Conservation (phyloP, 2,329 filamentous ascomycete genomes). For the Fusarium torreyae region DNA sequence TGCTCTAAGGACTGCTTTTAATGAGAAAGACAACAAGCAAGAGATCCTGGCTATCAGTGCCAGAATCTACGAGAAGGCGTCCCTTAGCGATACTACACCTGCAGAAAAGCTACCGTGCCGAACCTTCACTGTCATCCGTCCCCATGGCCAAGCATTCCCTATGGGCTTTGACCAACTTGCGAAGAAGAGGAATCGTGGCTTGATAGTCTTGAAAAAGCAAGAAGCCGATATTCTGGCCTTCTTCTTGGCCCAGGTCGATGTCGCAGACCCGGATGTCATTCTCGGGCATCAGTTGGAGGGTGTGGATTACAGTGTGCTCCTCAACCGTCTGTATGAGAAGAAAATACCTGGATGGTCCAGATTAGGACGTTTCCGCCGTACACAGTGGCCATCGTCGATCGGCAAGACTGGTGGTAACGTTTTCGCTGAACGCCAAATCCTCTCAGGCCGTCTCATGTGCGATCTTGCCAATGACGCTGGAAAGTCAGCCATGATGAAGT, state of each 20-base stretch:
- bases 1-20: conserved; percentile 88
- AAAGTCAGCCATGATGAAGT: conserved; percentile 97
- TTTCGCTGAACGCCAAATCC: conserved; percentile 91
- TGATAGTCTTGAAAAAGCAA: conserved; percentile 84
- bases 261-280: conserved; percentile 92
- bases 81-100: conserved; percentile 87
- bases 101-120: conserved; percentile 90
- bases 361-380: conserved; percentile 86
- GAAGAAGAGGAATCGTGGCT: conserved; percentile 79
- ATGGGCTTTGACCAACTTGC: conserved; percentile 87
- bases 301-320: conserved; percentile 91
- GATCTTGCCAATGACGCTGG: conserved; percentile 97
- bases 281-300: conserved; percentile 97
- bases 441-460: conserved; percentile 90
- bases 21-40: conserved; percentile 94
- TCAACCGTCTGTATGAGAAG: conserved; percentile 89
- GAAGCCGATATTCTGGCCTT: conserved; percentile 89
- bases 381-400: conserved; percentile 89
- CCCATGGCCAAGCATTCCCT: conserved; percentile 82
- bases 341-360: conserved; percentile 96
- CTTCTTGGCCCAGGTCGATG: conserved; percentile 90
- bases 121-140: conserved; percentile 92
- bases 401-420: conserved; percentile 90
- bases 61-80: conserved; percentile 92
- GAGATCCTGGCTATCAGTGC: conserved; percentile 94